Evolutionary conservation across 805 yeast genomes (phyloP).

Genomic region (Clavispora santaluciae): DNA sequence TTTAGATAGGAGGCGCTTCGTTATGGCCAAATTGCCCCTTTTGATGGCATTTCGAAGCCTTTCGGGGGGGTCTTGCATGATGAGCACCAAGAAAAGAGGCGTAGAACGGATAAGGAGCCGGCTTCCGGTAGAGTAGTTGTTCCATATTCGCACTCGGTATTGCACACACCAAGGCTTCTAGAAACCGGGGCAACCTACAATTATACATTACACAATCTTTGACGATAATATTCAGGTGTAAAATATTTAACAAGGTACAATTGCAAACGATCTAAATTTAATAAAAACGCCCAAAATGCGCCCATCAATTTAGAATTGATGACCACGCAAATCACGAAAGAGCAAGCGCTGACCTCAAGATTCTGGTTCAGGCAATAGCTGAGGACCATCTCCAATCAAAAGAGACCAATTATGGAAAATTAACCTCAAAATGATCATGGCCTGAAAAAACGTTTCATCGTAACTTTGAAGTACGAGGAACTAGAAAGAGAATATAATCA

Average conservation of each 20-base stretch:
- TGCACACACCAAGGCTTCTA: background rate
- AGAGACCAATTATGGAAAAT: background rate
- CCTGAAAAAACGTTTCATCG: too few species aligned
- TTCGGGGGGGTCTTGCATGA: constrained; percentile 56
- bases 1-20: constrained; percentile 57
- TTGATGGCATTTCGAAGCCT: constrained; percentile 67
- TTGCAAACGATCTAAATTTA: background rate
- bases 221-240: too few species aligned
- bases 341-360: background rate
- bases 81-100: background rate
- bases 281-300: background rate
- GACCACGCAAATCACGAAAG: background rate
- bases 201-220: background rate
- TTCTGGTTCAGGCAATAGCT: background rate
- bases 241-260: too few species aligned
- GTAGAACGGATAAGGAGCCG: background rate
- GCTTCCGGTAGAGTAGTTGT: background rate
- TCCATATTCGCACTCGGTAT: background rate
- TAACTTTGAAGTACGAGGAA: background rate
- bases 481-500: background rate
- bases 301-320: background rate
- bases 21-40: constrained; percentile 58
- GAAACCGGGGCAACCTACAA: background rate
- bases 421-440: too few species aligned
- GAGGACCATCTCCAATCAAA: background rate